phyloP scores from a whole-genome alignment of 352 stramenopile species.

The Plasmopara muralis region DNA sequence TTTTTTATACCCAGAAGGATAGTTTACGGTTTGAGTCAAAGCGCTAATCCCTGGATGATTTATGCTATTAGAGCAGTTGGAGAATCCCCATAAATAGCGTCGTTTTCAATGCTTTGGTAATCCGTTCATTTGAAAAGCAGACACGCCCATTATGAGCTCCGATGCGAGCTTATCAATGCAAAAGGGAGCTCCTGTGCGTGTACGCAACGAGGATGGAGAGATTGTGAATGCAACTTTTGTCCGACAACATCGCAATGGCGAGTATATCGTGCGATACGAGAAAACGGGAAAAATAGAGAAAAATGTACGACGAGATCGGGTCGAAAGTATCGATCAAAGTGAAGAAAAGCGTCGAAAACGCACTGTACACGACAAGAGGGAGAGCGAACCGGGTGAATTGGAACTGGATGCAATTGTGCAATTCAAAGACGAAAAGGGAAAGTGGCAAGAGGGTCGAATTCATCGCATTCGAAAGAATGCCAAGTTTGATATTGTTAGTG shows the following conservation, averaged over 20 bases:
- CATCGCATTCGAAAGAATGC: conserved; percentile 33
- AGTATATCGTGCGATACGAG: conserved; percentile 32
- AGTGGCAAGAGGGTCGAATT: conserved; percentile 32
- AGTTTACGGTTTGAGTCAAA: no score
- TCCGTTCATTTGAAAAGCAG: not conserved
- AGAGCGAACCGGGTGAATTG: not conserved
- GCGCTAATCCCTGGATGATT: no score
- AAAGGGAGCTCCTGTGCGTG: conserved; percentile 10
- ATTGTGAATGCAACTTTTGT: conserved; percentile 21
- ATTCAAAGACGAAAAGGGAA: conserved; percentile 29
- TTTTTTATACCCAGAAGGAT: not conserved
- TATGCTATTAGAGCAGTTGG: no score
- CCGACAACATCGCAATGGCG: conserved; percentile 32
- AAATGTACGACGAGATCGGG: conserved; percentile 22
- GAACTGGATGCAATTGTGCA: conserved; percentile 29
- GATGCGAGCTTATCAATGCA: not conserved
- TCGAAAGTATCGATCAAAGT: conserved; percentile 6
- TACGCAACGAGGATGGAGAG: conserved; percentile 16
- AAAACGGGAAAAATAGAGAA: conserved; percentile 30
- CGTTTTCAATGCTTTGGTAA: no score
- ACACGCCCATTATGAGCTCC: not conserved
- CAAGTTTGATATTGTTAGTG: conserved; percentile 41
- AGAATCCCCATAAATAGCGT: no score
- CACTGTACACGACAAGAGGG: conserved; percentile 9
- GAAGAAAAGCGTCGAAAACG: conserved; percentile 6